Base-by-base conservation (phyloP, 805 yeast genomes). In the Candida coquimbonensis region DNA sequence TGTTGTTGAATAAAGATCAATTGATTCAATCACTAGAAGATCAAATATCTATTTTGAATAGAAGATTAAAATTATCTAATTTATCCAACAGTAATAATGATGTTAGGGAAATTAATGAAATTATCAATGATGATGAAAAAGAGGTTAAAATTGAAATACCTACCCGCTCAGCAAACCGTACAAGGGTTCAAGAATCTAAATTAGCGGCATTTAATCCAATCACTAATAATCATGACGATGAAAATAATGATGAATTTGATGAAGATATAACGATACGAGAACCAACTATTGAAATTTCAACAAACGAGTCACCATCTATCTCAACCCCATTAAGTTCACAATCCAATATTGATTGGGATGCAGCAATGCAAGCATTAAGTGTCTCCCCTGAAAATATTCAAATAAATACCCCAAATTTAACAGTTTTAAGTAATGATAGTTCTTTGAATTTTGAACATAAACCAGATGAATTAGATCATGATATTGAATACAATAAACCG, bases 101-200 rank as follows among this genome's bases (percentile, higher is more conserved):
- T 21, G 24, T 16, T 5, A 21, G 9, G 7, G 16, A 25, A 25
- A 17, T 21, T 33, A 17, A 33, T n/a, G 9, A 14, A 7, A 5
- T 21, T 21, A 21, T 6, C 24, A 21, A 21, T 21, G 24, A 17
- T 17, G 7, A 17, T 29, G 19, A 45, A 27, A 29, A 34, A 29
- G 12, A 35, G 14, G n/a, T 14, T 14, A n/a, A 36, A 27, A 36
- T 62, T 7, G 52, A 48, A 6, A 53, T 62, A 16, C 74, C 74
- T 9, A 68, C 71, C 31, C 59, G 74, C 45, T 69, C 74, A 1
- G 65, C 66, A 0, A 68, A 68, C 29, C 63, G 73, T 43, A 50
- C 49, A 7, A 55, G 37, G 27, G 17, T 14, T 21, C 31, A 12
- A 11, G 26, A 7, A n/a, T 16, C 33, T 11, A 19, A 39, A 17